Percentiles rank a stretch among this genome's conserved stretches.
Conservation (phyloP, 2,329 filamentous ascomycete genomes). For the Colletotrichum karsti region DNA sequence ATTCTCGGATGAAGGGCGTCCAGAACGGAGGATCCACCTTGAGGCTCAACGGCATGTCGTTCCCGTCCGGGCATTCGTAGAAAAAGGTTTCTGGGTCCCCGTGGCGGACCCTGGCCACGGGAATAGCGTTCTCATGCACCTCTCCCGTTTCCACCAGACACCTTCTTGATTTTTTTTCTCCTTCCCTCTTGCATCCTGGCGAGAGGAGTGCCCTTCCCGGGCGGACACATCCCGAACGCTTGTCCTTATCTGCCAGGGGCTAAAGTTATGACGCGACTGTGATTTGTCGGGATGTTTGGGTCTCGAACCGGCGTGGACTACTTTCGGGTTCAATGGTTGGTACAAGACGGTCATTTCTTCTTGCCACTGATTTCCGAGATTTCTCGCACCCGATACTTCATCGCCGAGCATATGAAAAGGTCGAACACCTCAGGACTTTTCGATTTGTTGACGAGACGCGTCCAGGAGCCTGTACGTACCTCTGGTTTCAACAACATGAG, state of each 20-base stretch:
- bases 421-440: neutral
- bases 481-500: neutral
- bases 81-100: neutral
- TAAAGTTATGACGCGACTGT: slow-evolving; percentile 14
- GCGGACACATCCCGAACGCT: slow-evolving; percentile 16
- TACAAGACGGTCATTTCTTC: slow-evolving; percentile 1
- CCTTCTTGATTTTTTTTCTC: neutral
- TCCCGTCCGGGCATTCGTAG: slow-evolving; percentile 7
- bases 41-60: slow-evolving; percentile 22
- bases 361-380: slow-evolving; percentile 8
- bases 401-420: neutral
- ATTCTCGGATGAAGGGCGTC: slow-evolving; percentile 26
- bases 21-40: slow-evolving; percentile 17
- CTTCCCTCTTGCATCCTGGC: neutral
- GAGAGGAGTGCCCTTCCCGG: neutral
- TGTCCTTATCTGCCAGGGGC: slow-evolving; percentile 6
- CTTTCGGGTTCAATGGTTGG: neutral
- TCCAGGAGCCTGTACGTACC: neutral
- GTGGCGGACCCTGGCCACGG: neutral
- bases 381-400: neutral
- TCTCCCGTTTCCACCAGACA: neutral
- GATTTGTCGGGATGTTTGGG: slow-evolving; percentile 1
- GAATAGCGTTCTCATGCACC: slow-evolving; percentile 6
- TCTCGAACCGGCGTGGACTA: slow-evolving; percentile 7
- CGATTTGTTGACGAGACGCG: neutral